Evolutionary conservation across 2,329 filamentous ascomycete species (phyloP).

Genomic region (Botrytis pseudocinerea): DNA sequence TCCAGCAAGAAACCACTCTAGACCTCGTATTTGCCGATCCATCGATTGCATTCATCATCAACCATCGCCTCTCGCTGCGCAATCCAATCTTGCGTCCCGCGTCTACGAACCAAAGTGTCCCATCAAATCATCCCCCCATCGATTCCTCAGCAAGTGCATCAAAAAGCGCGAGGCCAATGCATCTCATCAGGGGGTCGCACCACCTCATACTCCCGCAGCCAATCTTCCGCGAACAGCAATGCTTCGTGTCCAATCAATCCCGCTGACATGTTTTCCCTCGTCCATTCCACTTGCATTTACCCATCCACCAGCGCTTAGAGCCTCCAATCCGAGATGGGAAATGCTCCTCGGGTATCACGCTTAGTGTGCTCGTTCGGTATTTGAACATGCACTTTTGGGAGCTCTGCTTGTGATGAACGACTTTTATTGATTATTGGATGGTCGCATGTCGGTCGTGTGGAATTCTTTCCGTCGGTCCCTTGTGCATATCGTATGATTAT

Average conservation of each 20-base stretch:
- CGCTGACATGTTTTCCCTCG: neutral
- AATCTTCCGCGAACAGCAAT: neutral
- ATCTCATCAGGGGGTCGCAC: conserved; percentile 8
- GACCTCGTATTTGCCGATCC: conserved; percentile 4
- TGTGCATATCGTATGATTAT: neutral
- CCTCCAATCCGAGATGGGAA: neutral
- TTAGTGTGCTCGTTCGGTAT: neutral
- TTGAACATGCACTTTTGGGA: neutral
- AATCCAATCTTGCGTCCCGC: neutral
- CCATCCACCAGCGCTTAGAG: conserved; percentile 11
- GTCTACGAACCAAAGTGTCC: neutral
- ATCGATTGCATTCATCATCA: neutral
- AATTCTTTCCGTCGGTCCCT: neutral
- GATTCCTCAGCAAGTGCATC: neutral
- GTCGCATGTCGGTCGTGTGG: neutral
- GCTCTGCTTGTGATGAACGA: neutral
- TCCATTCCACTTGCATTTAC: neutral
- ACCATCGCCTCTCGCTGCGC: neutral
- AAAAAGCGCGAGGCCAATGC: conserved; percentile 12
- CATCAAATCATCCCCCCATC: neutral
- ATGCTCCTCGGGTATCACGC: neutral
- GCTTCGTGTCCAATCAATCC: neutral
- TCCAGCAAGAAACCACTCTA: neutral
- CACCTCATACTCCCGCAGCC: neutral
- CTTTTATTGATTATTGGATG: neutral